Conservation (phyloP, 345 rosid species). For the Clarkia xantiana region DNA sequence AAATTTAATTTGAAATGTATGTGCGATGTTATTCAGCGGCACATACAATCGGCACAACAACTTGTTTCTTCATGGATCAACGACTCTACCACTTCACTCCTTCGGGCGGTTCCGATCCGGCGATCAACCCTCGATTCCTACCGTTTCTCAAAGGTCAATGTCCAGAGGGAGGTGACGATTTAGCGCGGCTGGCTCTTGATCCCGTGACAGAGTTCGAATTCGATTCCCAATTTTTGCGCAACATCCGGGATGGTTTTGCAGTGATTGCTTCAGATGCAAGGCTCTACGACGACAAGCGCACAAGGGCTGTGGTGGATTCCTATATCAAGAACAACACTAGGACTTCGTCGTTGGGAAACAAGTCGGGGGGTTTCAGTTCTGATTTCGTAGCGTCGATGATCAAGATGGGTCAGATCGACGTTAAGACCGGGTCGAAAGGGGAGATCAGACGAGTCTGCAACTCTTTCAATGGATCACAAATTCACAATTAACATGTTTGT, state of each 20-base stretch:
- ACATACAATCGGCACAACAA: constrained; percentile 71
- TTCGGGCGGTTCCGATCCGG: constrained; percentile 36
- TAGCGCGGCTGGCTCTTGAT: constrained; percentile 44
- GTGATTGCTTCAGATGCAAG: constrained; percentile 62
- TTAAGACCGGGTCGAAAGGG: constrained; percentile 45
- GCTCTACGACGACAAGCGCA: constrained; percentile 36
- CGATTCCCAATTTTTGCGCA: constrained; percentile 44
- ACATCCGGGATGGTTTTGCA: constrained; percentile 53
- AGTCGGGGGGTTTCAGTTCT: constrained; percentile 21
- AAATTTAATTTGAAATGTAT: neutral
- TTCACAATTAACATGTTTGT: no score
- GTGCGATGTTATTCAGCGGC: constrained; percentile 28
- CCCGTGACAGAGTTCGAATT: constrained; percentile 26
- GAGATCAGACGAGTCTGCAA: constrained; percentile 55
- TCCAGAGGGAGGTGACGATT: constrained; percentile 38
- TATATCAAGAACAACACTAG: constrained; percentile 13
- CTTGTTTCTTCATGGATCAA: constrained; percentile 68
- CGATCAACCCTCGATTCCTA: constrained; percentile 35
- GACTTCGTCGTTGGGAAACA: constrained; percentile 7
- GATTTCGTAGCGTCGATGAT: constrained; percentile 53
- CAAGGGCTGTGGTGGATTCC: constrained; percentile 32
- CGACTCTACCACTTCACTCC: constrained; percentile 48
- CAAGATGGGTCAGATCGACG: constrained; percentile 53
- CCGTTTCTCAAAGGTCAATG: constrained; percentile 29
- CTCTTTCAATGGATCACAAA: constrained; percentile 37